phyloP scores from a whole-genome alignment of 164 flowering plant genomes.

The Magnolia changhungtana region DNA sequence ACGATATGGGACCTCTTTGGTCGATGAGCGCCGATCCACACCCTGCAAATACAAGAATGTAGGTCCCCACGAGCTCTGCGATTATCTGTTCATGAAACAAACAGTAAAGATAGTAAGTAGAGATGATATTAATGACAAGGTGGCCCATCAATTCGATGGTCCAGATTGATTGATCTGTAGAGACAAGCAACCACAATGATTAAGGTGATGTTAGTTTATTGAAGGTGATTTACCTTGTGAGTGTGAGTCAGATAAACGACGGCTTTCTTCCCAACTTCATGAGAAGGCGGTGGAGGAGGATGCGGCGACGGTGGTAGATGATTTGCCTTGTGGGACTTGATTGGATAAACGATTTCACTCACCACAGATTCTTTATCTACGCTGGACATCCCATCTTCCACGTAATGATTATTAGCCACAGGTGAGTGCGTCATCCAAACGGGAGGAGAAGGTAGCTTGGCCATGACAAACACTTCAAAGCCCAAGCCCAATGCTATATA shows the following conservation, averaged over 20 bases:
- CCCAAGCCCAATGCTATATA: not conserved
- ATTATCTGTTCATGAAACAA: slow-evolving; percentile 21
- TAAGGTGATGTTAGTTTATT: not conserved
- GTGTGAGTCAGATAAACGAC: not conserved
- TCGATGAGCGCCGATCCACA: slow-evolving; percentile 36
- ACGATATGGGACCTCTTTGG: slow-evolving; percentile 11
- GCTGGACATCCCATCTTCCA: slow-evolving; percentile 6
- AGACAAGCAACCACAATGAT: not conserved
- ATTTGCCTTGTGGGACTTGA: not conserved
- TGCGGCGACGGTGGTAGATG: not conserved
- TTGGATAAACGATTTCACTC: not conserved
- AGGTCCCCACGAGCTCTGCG: slow-evolving; percentile 43
- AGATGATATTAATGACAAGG: too few species aligned
- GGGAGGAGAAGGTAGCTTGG: not conserved
- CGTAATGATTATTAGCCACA: not conserved
- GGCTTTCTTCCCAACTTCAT: not conserved
- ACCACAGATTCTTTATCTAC: not conserved
- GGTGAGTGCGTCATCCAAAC: not conserved
- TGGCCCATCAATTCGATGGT: too few species aligned
- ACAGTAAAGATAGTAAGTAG: too few species aligned
- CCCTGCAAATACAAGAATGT: slow-evolving; percentile 36
- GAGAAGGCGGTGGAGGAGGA: not conserved
- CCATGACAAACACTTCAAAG: not conserved
- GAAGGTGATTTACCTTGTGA: slow-evolving; percentile 13
- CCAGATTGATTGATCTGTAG: too few species aligned